Evolutionary conservation across 2,329 filamentous ascomycete genomes (phyloP).

Genomic region (Clathrospora elynae): DNA sequence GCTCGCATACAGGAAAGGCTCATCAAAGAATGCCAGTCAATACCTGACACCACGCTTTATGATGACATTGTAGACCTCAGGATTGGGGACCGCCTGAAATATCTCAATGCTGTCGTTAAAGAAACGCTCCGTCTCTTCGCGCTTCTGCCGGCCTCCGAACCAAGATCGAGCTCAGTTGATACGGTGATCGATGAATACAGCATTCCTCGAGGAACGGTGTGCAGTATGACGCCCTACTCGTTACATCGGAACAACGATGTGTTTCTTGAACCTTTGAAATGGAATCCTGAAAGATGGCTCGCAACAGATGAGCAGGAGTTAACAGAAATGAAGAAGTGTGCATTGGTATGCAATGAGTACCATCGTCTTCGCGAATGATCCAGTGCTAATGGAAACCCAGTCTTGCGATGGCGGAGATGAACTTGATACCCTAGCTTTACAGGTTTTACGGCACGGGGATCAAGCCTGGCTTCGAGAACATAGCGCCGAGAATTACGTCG

Average conservation of each 20-base stretch:
- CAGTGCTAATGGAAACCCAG: constrained; percentile 11
- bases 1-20: constrained; percentile 53
- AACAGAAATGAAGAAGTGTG: constrained; percentile 45
- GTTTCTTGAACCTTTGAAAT: constrained; percentile 35
- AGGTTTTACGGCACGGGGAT: constrained; percentile 42
- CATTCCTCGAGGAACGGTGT: constrained; percentile 45
- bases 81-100: constrained; percentile 51
- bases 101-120: constrained; percentile 57
- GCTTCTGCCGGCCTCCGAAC: constrained; percentile 59
- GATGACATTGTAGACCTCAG: constrained; percentile 29
- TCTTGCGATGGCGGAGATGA: constrained; percentile 59
- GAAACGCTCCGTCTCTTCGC: constrained; percentile 58
- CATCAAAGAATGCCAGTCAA: constrained; percentile 48
- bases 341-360: constrained; percentile 38
- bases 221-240: constrained; percentile 49
- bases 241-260: constrained; percentile 46
- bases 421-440: constrained; percentile 54
- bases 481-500: constrained; percentile 50
- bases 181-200: constrained; percentile 47
- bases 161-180: constrained; percentile 49
- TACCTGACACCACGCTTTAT: constrained; percentile 22
- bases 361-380: neutral
- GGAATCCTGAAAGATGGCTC: constrained; percentile 46
- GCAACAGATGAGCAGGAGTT: constrained; percentile 4
- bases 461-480: constrained; percentile 34